phyloP scores from a whole-genome alignment of 148 eudicot genomes.

The Persicaria maculosa region DNA sequence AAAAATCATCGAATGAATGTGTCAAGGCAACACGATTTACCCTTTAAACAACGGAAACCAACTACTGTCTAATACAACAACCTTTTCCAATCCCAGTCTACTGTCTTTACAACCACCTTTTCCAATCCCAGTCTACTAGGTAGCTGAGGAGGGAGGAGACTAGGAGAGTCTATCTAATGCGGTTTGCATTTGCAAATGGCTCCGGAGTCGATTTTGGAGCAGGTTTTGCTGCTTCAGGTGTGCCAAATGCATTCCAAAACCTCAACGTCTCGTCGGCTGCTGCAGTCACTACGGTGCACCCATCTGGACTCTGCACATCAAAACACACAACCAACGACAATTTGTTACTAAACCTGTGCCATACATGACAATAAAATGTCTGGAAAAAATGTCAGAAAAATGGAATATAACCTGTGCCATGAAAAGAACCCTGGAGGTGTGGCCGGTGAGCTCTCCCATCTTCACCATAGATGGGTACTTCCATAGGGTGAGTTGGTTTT shows the following conservation, averaged over 20 bases:
- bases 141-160: too few relatives aligned
- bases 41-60: too few relatives aligned
- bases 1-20: too few relatives aligned
- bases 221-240: not conserved
- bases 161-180: too few relatives aligned
- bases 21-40: too few relatives aligned
- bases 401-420: conserved; percentile 66
- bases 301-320: conserved; percentile 66
- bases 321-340: not conserved
- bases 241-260: not conserved
- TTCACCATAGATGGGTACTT: conserved; percentile 97
- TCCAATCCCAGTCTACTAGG: too few relatives aligned
- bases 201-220: not conserved
- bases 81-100: too few relatives aligned
- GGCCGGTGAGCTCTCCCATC: conserved; percentile 81
- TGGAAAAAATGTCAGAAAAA: not conserved
- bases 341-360: not conserved
- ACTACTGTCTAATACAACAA: too few relatives aligned
- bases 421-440: conserved; percentile 83
- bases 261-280: not conserved
- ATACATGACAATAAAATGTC: not conserved
- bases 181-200: not conserved
- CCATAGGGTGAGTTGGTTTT: conserved; percentile 93
- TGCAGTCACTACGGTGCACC: not conserved
- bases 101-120: too few relatives aligned